Evolutionary conservation across 805 yeast genomes (phyloP), one percentile per base, ranked within the genome.

Genomic region (Lachancea meyersii): DNA sequence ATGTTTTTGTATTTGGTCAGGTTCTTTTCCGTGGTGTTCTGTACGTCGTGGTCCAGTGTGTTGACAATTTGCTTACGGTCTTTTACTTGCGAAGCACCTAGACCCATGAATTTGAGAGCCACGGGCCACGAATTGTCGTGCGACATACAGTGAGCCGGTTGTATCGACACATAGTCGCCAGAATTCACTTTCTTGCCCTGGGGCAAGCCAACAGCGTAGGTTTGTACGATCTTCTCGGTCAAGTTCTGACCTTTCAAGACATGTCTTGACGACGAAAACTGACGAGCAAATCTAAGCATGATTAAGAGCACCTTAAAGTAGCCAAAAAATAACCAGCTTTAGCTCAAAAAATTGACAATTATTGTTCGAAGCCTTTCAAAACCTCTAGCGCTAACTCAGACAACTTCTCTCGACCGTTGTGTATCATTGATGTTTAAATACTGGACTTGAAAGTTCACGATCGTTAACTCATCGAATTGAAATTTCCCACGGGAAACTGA

Each of bases 61-160:
- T 88, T 86, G 38, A 93, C 97, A 21, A 93, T 86, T 68, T 93
- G 99, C 47, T 86, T 74, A 60, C 86, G 83, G 60, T 93, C 84
- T 52, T 81, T 77, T 45, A 93, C 86, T 47, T 77, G 71, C 17
- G 77, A 77, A 28, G 97, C 97, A 1, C 98, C 98, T 28, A 93
- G 73, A 5, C 95, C 95, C 80, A 77, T 86, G 69, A 93, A 93
- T 68, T 93, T 93, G 59, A 91, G 73, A 1, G 98, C 98, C 14
- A 93, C 97, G 1, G 99, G 99, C 98, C 99, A 94, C 34, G 97
- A 82, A 67, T 93, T 93, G 65, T 93, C 99, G 64, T 93, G 99
- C 13, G 97, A 87, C 99, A 93, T 93, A 65, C 97, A 94, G 69
- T 93, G 95, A 2, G 95, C 91, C 3, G 99, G 99, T 56, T 71